phyloP scores from a whole-genome alignment of 148 eudicot species.

The Rhododendron kiyosumense region DNA sequence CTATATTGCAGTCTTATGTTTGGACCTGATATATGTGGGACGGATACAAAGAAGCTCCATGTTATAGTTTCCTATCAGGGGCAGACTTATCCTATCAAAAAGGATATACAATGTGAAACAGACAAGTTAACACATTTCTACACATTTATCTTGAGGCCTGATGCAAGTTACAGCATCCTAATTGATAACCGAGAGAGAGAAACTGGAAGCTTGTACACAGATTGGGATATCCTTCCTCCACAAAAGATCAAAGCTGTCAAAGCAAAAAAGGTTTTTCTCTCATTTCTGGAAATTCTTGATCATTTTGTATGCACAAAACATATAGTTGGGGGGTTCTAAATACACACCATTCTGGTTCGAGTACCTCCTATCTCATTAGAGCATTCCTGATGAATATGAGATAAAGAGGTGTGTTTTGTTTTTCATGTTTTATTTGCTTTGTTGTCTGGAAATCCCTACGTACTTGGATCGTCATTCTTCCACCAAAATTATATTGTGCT shows the following conservation, averaged over 20 bases:
- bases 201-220: conserved; percentile 79
- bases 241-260: conserved; percentile 66
- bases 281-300: not conserved
- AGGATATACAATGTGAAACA: conserved; percentile 92
- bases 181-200: conserved; percentile 82
- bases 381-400: not conserved
- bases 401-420: not conserved
- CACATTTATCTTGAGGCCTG: conserved; percentile 82
- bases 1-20: conserved; percentile 72
- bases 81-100: conserved; percentile 81
- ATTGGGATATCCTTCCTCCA: conserved; percentile 96
- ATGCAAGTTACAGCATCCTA: conserved; percentile 73
- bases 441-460: not conserved
- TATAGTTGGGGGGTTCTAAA: not conserved
- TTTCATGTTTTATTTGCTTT: not conserved
- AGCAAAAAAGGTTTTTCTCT: conserved; percentile 62
- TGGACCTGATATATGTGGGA: conserved; percentile 95
- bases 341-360: not conserved
- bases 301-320: not conserved
- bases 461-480: not conserved
- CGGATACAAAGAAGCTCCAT: conserved; percentile 85
- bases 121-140: conserved; percentile 97
- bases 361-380: not conserved
- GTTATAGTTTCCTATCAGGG: conserved; percentile 85
- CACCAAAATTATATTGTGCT: not conserved